Evolutionary conservation across 768 basidiomycete species (phyloP).

Genomic region (Leccinum sublutescens): DNA sequence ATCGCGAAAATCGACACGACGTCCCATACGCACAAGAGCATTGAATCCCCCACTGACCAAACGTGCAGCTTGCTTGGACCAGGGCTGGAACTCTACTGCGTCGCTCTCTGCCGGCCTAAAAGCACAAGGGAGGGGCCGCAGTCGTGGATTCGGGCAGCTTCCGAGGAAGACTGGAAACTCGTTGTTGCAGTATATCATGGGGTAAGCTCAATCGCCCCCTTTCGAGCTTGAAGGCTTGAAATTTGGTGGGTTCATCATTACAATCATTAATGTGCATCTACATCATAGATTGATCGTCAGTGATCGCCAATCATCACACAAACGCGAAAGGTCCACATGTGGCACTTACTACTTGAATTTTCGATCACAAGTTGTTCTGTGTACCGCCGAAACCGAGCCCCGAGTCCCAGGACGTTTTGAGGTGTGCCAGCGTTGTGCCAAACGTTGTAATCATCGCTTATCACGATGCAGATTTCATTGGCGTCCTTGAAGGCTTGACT

Average conservation of each 20-base stretch:
- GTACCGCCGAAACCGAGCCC: not conserved
- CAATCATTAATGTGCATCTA: not conserved
- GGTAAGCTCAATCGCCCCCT: too few relatives aligned
- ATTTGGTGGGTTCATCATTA: not conserved
- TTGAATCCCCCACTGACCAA: not conserved
- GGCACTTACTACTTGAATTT: not conserved
- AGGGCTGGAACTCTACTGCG: not conserved
- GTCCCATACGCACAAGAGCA: not conserved
- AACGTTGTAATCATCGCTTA: not conserved
- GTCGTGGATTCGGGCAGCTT: not conserved
- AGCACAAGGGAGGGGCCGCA: not conserved
- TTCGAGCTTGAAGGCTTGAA: not conserved
- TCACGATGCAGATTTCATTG: not conserved
- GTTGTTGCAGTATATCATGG: too few relatives aligned
- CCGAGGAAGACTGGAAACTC: not conserved
- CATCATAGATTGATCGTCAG: slow-evolving; percentile 3
- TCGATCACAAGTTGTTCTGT: not conserved
- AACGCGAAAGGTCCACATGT: not conserved
- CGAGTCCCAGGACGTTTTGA: not conserved
- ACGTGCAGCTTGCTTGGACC: not conserved
- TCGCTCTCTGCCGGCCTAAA: not conserved
- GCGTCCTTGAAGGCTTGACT: not conserved
- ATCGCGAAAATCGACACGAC: not conserved
- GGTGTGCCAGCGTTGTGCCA: not conserved
- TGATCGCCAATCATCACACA: not conserved